These are phyloP conservation scores for Penicillium cinerascens DNA, from an alignment of 495 filamentous ascomycete species.

Conservation along the genomic window DNA sequence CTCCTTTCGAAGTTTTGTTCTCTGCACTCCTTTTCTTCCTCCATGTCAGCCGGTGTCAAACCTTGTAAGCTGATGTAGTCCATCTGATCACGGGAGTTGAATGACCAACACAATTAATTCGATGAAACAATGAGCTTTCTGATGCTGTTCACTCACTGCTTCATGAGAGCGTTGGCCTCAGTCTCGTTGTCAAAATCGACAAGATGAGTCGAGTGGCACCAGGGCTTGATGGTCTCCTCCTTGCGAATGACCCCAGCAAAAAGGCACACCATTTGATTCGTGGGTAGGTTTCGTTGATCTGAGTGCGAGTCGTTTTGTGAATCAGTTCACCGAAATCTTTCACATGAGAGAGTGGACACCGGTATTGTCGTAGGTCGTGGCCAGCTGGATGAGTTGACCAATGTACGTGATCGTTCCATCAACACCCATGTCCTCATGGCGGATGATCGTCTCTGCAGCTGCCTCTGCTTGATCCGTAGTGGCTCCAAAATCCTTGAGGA, in stretches of 20 bases:
- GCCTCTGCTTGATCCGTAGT: constrained; percentile 41
- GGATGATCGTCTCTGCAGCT: constrained; percentile 70
- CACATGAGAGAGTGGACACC: constrained; percentile 20
- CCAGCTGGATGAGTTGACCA: constrained; percentile 68
- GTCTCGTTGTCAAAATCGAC: constrained; percentile 60
- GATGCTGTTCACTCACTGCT: constrained; percentile 24
- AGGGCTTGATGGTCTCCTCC: constrained; percentile 63
- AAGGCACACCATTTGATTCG: constrained; percentile 22
- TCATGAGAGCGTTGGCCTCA: constrained; percentile 60
- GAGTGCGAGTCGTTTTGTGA: constrained; percentile 9
- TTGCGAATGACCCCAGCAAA: constrained; percentile 42
- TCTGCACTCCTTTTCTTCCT: too few species aligned
- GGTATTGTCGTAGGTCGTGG: constrained; percentile 67
- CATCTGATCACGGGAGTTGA: too few species aligned
- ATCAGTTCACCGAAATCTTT: constrained; percentile 14
- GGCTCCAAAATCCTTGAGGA: constrained; percentile 50
- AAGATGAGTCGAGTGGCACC: constrained; percentile 69
- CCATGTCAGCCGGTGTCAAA: too few species aligned
- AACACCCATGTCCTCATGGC: constrained; percentile 66
- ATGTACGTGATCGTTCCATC: constrained; percentile 64
- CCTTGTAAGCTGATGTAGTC: too few species aligned
- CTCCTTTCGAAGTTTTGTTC: too few species aligned
- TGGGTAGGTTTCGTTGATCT: constrained; percentile 20
- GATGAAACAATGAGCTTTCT: too few species aligned
- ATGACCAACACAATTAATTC: too few species aligned